Evolutionary conservation across 2,329 filamentous ascomycete genomes (phyloP).

Genomic region (Arachnomyces sp.): DNA sequence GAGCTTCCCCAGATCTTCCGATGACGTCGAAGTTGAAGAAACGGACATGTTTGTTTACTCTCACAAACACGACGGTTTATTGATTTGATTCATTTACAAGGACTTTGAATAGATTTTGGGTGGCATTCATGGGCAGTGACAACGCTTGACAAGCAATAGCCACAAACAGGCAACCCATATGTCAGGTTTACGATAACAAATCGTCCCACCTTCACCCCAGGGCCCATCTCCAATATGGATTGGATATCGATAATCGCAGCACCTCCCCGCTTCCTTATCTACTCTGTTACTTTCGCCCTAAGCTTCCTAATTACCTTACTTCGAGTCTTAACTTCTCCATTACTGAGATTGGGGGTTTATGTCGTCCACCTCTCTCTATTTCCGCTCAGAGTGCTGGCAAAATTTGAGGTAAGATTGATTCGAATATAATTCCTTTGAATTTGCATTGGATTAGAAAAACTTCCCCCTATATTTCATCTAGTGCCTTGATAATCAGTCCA

Average conservation of each 20-base stretch:
- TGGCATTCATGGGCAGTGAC: too few relatives aligned
- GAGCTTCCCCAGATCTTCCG: too few relatives aligned
- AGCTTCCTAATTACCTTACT: constrained; percentile 31
- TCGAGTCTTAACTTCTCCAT: constrained; percentile 35
- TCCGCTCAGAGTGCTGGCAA: constrained; percentile 44
- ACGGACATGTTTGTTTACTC: too few relatives aligned
- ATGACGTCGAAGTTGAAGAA: too few relatives aligned
- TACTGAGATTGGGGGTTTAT: constrained; percentile 41
- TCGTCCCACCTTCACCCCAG: too few relatives aligned
- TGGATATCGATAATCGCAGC: constrained; percentile 17
- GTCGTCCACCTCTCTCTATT: constrained; percentile 34
- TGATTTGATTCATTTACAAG: too few relatives aligned
- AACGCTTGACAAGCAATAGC: too few relatives aligned
- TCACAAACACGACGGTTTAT: too few relatives aligned
- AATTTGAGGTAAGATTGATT: constrained; percentile 44
- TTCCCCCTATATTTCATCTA: too few relatives aligned
- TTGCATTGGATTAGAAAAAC: constrained; percentile 5
- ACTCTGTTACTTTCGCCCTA: constrained; percentile 31
- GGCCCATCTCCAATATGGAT: not conserved
- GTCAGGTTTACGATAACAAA: too few relatives aligned
- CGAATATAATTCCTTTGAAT: not conserved
- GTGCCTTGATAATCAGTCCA: constrained; percentile 9
- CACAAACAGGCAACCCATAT: too few relatives aligned
- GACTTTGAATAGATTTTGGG: too few relatives aligned
- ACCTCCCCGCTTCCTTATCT: constrained; percentile 29